Percentiles rank a stretch among this genome's conserved stretches.
These are phyloP conservation scores for Albifimbria verrucaria DNA, from an alignment of 2,329 filamentous ascomycete species.

Conservation along the genomic window DNA sequence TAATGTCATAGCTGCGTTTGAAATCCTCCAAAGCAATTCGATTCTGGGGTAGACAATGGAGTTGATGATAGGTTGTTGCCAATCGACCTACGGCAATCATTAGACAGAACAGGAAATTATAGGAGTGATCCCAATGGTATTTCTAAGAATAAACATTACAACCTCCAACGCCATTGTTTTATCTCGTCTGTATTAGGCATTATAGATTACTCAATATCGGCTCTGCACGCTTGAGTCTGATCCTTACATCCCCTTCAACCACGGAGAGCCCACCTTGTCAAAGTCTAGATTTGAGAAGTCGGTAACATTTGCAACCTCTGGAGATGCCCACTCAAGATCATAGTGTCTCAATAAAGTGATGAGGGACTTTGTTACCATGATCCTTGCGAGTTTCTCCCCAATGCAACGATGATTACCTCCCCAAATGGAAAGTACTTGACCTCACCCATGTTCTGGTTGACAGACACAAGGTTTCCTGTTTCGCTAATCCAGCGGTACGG, in stretches of 20 bases:
- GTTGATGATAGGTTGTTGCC: too few species aligned
- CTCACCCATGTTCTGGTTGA: slow-evolving; percentile 2
- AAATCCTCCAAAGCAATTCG: too few species aligned
- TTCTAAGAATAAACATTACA: background rate
- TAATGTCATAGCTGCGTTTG: too few species aligned
- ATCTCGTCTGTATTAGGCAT: background rate
- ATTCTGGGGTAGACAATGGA: too few species aligned
- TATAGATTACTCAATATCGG: background rate
- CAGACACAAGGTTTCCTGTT: slow-evolving; percentile 7
- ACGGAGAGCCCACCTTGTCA: slow-evolving; percentile 10
- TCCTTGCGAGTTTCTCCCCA: slow-evolving; percentile 10
- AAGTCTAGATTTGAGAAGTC: slow-evolving; percentile 11
- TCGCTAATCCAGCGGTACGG: slow-evolving; percentile 15
- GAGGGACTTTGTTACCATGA: slow-evolving; percentile 7
- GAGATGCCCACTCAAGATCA: slow-evolving; percentile 11
- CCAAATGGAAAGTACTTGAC: slow-evolving; percentile 6
- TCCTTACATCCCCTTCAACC: slow-evolving; percentile 11
- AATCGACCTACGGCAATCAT: too few species aligned
- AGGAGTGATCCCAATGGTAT: too few species aligned
- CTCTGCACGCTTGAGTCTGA: background rate
- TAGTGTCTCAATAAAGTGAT: slow-evolving; percentile 12
- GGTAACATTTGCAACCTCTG: background rate
- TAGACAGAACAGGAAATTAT: too few species aligned
- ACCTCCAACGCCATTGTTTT: background rate
- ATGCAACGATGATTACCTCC: slow-evolving; percentile 5